Evolutionary conservation across 495 filamentous ascomycete genomes (phyloP).

Genomic region (Astrothelium macrocarpum): DNA sequence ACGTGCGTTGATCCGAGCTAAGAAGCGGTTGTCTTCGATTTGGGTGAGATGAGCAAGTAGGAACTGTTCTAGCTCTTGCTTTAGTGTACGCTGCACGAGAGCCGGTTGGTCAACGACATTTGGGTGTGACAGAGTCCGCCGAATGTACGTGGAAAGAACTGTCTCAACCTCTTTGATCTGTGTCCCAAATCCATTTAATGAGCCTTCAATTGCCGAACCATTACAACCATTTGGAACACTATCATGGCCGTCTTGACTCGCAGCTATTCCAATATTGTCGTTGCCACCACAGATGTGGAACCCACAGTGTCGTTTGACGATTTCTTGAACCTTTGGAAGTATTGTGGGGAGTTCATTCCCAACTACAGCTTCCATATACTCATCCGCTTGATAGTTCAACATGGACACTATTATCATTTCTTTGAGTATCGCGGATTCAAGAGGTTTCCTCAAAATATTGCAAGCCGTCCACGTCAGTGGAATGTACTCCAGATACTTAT

Average conservation of each 20-base stretch:
- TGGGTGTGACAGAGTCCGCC: background rate
- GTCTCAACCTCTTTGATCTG: background rate
- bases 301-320: background rate
- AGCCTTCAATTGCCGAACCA: background rate
- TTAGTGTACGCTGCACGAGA: background rate
- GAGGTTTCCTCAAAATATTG: constrained; percentile 11
- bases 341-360: background rate
- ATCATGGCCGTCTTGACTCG: background rate
- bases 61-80: constrained; percentile 7
- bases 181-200: background rate
- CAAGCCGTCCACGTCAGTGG: constrained; percentile 30
- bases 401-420: constrained; percentile 38
- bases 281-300: background rate
- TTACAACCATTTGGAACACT: background rate
- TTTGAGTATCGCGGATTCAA: constrained; percentile 15
- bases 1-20: background rate
- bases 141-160: background rate
- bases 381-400: constrained; percentile 34
- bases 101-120: background rate
- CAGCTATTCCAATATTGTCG: background rate
- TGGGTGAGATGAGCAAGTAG: background rate
- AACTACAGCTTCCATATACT: constrained; percentile 32
- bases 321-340: background rate
- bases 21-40: background rate
- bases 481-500: constrained; percentile 37